phyloP scores from a whole-genome alignment of 805 yeast species.

The Kuraishia cidri region DNA sequence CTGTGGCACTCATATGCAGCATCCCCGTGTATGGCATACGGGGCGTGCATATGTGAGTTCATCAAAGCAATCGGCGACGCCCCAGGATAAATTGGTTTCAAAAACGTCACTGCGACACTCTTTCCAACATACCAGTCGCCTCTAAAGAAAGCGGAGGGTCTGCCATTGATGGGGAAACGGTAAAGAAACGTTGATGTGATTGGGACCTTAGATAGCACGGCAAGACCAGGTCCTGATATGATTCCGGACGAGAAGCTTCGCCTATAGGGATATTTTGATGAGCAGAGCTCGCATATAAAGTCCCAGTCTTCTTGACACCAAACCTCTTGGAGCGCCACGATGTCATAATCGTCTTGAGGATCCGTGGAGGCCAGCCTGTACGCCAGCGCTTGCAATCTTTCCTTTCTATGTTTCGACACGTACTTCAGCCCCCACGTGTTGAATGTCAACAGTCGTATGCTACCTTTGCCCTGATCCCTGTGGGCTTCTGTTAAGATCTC shows the following conservation, averaged over 20 bases:
- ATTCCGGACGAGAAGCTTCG: conserved; percentile 79
- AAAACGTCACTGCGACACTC: conserved; percentile 65
- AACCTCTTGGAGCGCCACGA: conserved; percentile 89
- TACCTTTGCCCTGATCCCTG: too few species aligned
- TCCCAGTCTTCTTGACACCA: conserved; percentile 89
- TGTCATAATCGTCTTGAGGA: conserved; percentile 43
- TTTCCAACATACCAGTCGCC: conserved; percentile 99
- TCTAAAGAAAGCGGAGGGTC: conserved; percentile 86
- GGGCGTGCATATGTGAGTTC: conserved; percentile 97
- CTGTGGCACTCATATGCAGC: conserved; percentile 87
- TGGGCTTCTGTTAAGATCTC: too few species aligned
- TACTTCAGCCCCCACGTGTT: conserved; percentile 88
- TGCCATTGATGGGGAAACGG: conserved; percentile 86
- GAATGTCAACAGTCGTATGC: conserved; percentile 52
- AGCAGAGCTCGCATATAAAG: conserved; percentile 38
- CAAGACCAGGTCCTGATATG: conserved; percentile 88
- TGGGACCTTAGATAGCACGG: conserved; percentile 75
- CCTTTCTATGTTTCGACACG: conserved; percentile 62
- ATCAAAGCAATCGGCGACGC: conserved; percentile 63
- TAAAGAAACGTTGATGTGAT: conserved; percentile 72
- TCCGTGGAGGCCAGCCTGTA: conserved; percentile 34
- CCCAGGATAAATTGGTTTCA: conserved; percentile 39
- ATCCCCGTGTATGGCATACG: conserved; percentile 76
- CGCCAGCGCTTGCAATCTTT: conserved; percentile 70
- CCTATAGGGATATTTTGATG: conserved; percentile 44